Evolutionary conservation across 345 rosid genomes (phyloP).

Genomic region (Dipteronia sinensis): DNA sequence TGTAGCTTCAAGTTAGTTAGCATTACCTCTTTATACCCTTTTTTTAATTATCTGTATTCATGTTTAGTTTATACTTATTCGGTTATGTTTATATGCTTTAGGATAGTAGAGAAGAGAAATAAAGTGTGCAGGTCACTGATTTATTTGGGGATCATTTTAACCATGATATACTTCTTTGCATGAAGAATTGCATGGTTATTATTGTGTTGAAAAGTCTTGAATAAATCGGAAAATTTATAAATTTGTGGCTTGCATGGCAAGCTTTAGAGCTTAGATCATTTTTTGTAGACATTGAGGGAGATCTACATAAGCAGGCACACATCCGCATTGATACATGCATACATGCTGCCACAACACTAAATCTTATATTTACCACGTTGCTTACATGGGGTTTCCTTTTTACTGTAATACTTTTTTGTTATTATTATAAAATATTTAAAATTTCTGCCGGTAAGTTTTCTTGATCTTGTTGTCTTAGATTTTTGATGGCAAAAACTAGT

Average conservation of each 20-base stretch:
- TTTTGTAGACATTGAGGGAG: neutral
- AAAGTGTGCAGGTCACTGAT: neutral
- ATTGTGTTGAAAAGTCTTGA: neutral
- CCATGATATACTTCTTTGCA: neutral
- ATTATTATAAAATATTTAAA: neutral
- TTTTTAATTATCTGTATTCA: neutral
- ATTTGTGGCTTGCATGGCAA: neutral
- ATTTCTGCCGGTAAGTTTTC: neutral
- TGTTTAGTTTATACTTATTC: neutral
- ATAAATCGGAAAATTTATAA: neutral
- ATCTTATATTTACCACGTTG: neutral
- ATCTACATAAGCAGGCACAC: neutral
- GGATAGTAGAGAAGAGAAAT: neutral
- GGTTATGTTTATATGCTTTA: neutral
- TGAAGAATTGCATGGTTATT: neutral
- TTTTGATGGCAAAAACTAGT: neutral
- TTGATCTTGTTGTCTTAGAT: conserved; percentile 3
- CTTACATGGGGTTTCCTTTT: neutral
- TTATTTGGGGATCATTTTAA: neutral
- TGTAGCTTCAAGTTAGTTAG: conserved; percentile 90
- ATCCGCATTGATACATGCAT: conserved; percentile 1
- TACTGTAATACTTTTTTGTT: neutral
- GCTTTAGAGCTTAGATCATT: neutral
- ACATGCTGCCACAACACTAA: neutral
- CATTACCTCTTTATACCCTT: conserved; percentile 25